A percentile compares a stretch with the other conserved stretches of the same genome.
phyloP scores from a whole-genome alignment of 176 grass and related monocot species.

The Tuctoria greenei region DNA sequence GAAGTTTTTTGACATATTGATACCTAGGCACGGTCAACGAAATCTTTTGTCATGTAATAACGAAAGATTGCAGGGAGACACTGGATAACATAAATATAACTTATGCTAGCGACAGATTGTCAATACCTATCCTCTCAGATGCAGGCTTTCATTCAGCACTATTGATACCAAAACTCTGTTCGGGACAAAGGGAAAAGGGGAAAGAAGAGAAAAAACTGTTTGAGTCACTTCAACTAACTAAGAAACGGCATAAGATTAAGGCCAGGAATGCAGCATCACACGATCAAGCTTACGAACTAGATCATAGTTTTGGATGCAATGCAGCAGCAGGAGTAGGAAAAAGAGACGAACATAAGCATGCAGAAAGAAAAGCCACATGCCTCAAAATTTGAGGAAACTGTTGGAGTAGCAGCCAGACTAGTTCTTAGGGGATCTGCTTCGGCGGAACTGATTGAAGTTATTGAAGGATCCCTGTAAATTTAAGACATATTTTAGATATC shows the following conservation, averaged over 20 bases:
- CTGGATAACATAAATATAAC: conserved; percentile 19
- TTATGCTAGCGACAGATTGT: not conserved
- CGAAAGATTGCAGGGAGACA: conserved; percentile 18
- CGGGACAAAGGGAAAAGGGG: not conserved
- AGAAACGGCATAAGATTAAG: not conserved
- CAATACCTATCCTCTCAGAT: not conserved
- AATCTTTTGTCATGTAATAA: not conserved
- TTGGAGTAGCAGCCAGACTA: conserved; percentile 57
- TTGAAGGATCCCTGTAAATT: conserved; percentile 74
- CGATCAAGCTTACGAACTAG: conserved; percentile 23
- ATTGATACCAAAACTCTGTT: not conserved
- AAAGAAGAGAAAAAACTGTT: not conserved
- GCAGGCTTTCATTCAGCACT: not conserved
- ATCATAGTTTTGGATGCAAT: conserved; percentile 6
- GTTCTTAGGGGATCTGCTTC: conserved; percentile 76
- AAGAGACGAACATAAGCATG: conserved; percentile 30
- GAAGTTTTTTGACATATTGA: conserved; percentile 6
- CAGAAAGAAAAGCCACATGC: conserved; percentile 35
- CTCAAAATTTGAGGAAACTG: conserved; percentile 93
- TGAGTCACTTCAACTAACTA: conserved; percentile 3
- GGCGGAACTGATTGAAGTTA: conserved; percentile 35
- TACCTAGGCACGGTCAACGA: not conserved
- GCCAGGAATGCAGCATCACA: conserved; percentile 1
- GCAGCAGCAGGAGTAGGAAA: conserved; percentile 5
- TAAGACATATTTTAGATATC: conserved; percentile 28